Evolutionary conservation across 2,329 filamentous ascomycete genomes (phyloP), one percentile per base, ranked within the genome.

Genomic region (Trichoderma atrobrunneum): DNA sequence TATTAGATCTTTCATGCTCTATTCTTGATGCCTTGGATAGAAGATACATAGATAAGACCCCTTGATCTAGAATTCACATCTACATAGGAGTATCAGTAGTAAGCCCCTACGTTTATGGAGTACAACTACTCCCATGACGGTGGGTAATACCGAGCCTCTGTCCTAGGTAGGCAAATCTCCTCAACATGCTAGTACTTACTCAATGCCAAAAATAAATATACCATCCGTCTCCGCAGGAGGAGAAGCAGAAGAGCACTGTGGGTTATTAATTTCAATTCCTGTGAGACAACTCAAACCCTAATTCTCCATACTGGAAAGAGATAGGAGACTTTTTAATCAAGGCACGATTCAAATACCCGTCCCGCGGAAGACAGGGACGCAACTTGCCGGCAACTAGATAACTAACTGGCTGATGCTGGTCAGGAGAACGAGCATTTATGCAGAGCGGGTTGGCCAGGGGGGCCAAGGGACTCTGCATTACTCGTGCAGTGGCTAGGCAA

Each of bases 401-500:
- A 59, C n/a, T n/a, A n/a, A 30, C 26, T 34, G 32, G 34, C 26
- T 21, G 54, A 70, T 70, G 67, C 67, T 36, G 54, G 67, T 70
- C 67, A 70, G 67, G 67, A 61, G 67, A 70, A 62, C 14, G 57
- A 28, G 60, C 60, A 48, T 36, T 70, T 28, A 62, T 62, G 67
- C 64, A 56, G 8, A 43, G 34, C 14, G 62, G 36, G 36, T 18
- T 21, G 39, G 21, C 34, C n/a, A 28, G 32, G 56, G 54, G 26
- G 16, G 28, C 56, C 56, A 32, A 65, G 21, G 43, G 62, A 43
- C 39, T 21, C 36, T 43, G 18, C 67, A 62, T 70, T 70, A 62
- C 67, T 70, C 57, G 67, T 61, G 51, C 51, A 14, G n/a, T 61
- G 34, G 24, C 57, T 61, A 54, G 57, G 36, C 30, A 34, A 51